Conservation (phyloP, 345 rosid genomes). For the Linum usitatissimum region DNA sequence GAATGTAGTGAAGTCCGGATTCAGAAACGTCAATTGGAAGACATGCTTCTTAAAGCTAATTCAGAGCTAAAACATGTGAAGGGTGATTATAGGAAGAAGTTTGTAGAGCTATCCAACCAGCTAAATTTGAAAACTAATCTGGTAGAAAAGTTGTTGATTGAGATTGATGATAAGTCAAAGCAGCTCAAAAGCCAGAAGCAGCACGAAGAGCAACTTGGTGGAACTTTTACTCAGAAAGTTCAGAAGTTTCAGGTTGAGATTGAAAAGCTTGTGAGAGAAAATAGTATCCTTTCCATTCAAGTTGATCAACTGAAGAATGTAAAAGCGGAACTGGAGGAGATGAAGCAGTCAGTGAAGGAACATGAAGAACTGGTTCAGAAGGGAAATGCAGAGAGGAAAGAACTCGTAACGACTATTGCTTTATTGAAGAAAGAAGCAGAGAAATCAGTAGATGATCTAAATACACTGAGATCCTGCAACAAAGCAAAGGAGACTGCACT, state of each 20-base stretch:
- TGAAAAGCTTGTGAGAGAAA: constrained; percentile 27
- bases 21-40: constrained; percentile 55
- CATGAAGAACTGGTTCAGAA: constrained; percentile 33
- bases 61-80: constrained; percentile 37
- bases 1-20: constrained; percentile 56
- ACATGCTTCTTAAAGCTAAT: constrained; percentile 44
- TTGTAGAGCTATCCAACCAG: constrained; percentile 34
- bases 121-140: constrained; percentile 33
- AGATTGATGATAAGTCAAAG: constrained; percentile 39
- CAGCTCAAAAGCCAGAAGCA: constrained; percentile 40
- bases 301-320: constrained; percentile 28
- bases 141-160: constrained; percentile 32
- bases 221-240: constrained; percentile 30
- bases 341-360: constrained; percentile 32
- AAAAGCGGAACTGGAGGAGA: constrained; percentile 31
- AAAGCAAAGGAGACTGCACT: constrained; percentile 37
- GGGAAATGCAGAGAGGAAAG: constrained; percentile 30
- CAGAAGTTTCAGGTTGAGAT: constrained; percentile 32
- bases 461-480: constrained; percentile 28
- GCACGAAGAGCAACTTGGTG: constrained; percentile 37
- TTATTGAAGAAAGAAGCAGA: constrained; percentile 38
- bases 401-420: constrained; percentile 29
- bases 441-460: constrained; percentile 31
- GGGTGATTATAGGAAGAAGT: constrained; percentile 42
- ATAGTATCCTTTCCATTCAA: constrained; percentile 20